Conservation (phyloP, 495 filamentous ascomycete species). For the Daldinia childiae region DNA sequence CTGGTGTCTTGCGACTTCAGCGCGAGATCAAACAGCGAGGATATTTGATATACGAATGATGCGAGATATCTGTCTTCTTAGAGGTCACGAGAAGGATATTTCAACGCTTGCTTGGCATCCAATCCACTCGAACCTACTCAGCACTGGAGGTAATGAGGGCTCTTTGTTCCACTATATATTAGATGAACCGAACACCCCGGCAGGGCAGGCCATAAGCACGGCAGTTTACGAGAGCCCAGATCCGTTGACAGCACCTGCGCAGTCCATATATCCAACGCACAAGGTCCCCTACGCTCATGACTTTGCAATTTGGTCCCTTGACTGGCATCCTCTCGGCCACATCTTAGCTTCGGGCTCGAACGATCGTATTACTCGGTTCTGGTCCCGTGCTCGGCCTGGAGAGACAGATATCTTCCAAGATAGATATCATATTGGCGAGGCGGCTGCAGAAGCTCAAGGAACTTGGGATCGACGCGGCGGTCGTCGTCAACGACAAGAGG, state of each 20-base stretch:
- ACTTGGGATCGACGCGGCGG: constrained; percentile 87
- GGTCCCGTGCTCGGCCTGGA: constrained; percentile 88
- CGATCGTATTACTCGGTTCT: constrained; percentile 95
- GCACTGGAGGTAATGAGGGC: constrained; percentile 88
- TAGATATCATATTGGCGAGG: constrained; percentile 92
- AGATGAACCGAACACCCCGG: constrained; percentile 86
- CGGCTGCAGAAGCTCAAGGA: constrained; percentile 89
- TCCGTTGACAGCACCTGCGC: constrained; percentile 77
- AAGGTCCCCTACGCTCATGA: constrained; percentile 86
- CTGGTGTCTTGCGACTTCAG: constrained; percentile 87
- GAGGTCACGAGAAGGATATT: constrained; percentile 94
- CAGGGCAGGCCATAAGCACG: constrained; percentile 70
- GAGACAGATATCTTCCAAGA: constrained; percentile 86
- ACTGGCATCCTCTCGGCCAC: constrained; percentile 97
- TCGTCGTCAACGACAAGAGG: constrained; percentile 82
- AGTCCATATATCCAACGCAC: constrained; percentile 90
- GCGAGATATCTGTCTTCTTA: constrained; percentile 91
- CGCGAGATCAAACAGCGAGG: constrained; percentile 88
- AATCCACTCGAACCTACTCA: constrained; percentile 85
- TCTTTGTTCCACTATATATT: constrained; percentile 90
- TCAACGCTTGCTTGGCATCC: constrained; percentile 95
- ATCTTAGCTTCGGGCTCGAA: constrained; percentile 99
- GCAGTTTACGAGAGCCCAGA: constrained; percentile 85
- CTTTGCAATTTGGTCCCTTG: constrained; percentile 93
- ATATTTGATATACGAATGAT: constrained; percentile 98